Evolutionary conservation across 345 rosid genomes (phyloP), one percentile per base, ranked within the genome.

Genomic region (Populus nigra): DNA sequence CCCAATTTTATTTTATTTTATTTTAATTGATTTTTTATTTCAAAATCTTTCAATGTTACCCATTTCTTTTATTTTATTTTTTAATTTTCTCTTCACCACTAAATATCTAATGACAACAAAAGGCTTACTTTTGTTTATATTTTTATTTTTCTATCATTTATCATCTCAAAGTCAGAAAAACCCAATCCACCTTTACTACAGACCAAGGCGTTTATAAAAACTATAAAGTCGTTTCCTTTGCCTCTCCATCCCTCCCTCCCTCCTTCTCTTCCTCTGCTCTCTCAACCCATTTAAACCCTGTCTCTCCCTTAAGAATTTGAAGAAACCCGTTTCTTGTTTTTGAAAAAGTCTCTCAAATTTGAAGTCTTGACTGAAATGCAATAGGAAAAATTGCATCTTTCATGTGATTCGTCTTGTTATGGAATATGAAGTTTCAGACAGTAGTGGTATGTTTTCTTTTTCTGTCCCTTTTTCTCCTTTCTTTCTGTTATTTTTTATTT

Each of bases 371-470:
- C 68, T 70, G 23, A 70, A 73, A 78, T 78, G 81, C 59, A 36
- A n/a, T 78, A 71, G 70, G 63, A 33, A 78, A 38, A 27, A 17
- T 15, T 18, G 25, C 65, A 38, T 63, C 66, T 72, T 63, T 55
- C 67, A 45, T 31, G 69, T 10, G 68, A 53, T 55, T 35, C 18
- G 67, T 68, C 79, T 79, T 78, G 82, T 80, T 77, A 87, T 87
- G 93, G 93, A 76, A 80, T 88, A 83, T 86, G 89, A 78, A 39
- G 83, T 71, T 76, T 75, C 77, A 78, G 86, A 85, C 69, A 83
- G 86, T 79, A 88, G 86, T 71, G 90, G 91, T 90, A 77, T 81
- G 87, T 79, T 80, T 53, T 35, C 23, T 33, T 73, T 18, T 65
- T 7, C 16, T 16, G 22, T 33, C 18, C 17, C 1, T 17, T 61